phyloP scores from a whole-genome alignment of 1,139 yeast species.

The Debaryomycetaceae sp. region DNA sequence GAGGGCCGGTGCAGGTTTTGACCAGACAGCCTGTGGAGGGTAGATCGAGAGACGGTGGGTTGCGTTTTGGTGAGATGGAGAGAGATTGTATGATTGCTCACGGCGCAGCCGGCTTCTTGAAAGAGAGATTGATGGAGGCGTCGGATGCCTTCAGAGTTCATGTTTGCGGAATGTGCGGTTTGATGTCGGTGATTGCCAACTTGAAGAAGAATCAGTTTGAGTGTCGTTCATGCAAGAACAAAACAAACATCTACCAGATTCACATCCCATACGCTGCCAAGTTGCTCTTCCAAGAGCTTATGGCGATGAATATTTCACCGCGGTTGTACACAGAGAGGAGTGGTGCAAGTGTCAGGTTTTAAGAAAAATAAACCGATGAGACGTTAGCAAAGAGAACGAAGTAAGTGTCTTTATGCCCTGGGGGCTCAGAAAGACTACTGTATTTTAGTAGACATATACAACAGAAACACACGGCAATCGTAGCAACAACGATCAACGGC shows the following conservation, averaged over 20 bases:
- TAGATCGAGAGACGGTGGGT: conserved; percentile 98
- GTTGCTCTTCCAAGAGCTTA: conserved; percentile 91
- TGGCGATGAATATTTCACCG: conserved; percentile 97
- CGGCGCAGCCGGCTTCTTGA: conserved; percentile 97
- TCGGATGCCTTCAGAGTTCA: conserved; percentile 98
- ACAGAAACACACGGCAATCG: too few relatives aligned
- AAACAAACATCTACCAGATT: conserved; percentile 95
- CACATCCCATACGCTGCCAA: conserved; percentile 98
- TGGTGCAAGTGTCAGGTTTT: conserved; percentile 39
- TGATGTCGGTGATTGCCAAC: conserved; percentile 96
- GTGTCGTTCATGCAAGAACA: conserved; percentile 97
- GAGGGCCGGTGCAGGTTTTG: conserved; percentile 97
- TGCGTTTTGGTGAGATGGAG: conserved; percentile 99
- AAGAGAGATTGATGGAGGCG: conserved; percentile 97
- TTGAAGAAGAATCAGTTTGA: conserved; percentile 95
- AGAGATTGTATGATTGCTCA: conserved; percentile 99
- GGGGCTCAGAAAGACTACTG: too few relatives aligned
- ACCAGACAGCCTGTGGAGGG: conserved; percentile 99
- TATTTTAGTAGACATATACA: too few relatives aligned
- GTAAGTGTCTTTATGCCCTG: conserved; percentile 2
- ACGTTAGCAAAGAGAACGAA: conserved; percentile 1
- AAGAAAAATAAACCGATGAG: too few relatives aligned
- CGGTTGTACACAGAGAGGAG: conserved; percentile 71
- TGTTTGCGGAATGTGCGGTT: conserved; percentile 96
- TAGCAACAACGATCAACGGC: too few relatives aligned